Percentiles rank a stretch among this genome's conserved stretches.
These are phyloP conservation scores for Trichoderma gracile DNA, from an alignment of 2,329 filamentous ascomycete genomes.

Conservation along the genomic window DNA sequence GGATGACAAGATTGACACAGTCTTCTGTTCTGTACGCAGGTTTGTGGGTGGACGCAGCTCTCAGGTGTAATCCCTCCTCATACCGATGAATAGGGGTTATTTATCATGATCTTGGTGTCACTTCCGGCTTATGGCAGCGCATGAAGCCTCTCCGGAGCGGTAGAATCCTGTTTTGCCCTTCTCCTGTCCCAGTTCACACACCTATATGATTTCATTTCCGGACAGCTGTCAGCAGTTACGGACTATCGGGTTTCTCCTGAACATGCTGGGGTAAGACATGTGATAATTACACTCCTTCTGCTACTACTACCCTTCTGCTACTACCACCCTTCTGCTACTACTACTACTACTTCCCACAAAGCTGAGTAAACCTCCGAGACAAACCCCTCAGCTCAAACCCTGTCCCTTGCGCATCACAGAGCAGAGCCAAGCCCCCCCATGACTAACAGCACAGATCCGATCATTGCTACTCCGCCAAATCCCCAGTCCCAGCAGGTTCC, in stretches of 20 bases:
- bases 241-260: neutral
- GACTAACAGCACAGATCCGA: conserved; percentile 38
- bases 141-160: too few species aligned
- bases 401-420: conserved; percentile 33
- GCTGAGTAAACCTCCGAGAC: neutral
- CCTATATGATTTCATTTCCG: neutral
- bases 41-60: neutral
- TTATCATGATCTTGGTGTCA: neutral
- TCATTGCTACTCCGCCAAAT: conserved; percentile 37
- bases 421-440: conserved; percentile 39
- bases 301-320: neutral
- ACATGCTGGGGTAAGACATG: too few species aligned
- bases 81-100: neutral
- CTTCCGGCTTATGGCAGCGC: too few species aligned
- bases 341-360: neutral
- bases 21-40: too few species aligned
- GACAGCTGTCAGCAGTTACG: neutral
- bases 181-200: neutral
- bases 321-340: neutral
- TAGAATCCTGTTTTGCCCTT: too few species aligned
- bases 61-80: neutral
- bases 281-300: neutral
- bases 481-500: conserved; percentile 36
- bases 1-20: neutral
- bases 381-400: neutral